These are phyloP conservation scores for Crassisporium funariophilum DNA, from an alignment of 768 basidiomycete genomes.

Conservation along the genomic window DNA sequence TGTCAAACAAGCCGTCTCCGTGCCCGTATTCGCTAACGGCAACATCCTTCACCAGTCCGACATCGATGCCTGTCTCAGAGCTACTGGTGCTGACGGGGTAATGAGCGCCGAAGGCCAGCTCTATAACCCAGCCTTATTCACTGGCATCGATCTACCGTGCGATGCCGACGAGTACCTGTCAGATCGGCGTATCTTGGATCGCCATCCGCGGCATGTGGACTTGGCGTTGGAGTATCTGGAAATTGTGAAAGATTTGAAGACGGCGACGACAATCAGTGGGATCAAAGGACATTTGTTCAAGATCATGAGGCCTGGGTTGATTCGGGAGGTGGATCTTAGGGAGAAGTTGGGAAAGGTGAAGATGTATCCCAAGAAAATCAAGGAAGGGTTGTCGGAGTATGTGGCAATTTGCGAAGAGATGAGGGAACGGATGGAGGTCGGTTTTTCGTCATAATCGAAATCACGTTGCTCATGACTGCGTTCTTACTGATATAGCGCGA, in stretches of 20 bases:
- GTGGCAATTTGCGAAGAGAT: constrained; percentile 31
- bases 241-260: constrained; percentile 72
- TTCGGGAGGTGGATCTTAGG: constrained; percentile 67
- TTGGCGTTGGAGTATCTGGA: constrained; percentile 87
- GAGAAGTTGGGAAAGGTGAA: constrained; percentile 60
- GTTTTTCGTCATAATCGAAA: constrained; percentile 3
- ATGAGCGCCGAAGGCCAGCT: constrained; percentile 96
- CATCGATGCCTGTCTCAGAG: constrained; percentile 72
- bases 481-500: constrained; percentile 43
- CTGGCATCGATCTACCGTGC: constrained; percentile 28
- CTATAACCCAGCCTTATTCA: constrained; percentile 87
- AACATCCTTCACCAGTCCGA: constrained; percentile 91
- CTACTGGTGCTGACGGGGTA: constrained; percentile 88
- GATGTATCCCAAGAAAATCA: constrained; percentile 25
- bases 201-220: constrained; percentile 59
- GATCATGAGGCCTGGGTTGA: constrained; percentile 78
- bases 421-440: constrained; percentile 30
- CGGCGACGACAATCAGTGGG: constrained; percentile 69
- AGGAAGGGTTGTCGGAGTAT: constrained; percentile 36
- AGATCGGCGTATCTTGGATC: constrained; percentile 36
- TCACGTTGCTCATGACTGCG: neutral
- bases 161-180: constrained; percentile 24
- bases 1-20: constrained; percentile 85
- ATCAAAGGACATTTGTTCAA: constrained; percentile 96
- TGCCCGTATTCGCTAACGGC: constrained; percentile 97